Base-by-base conservation (phyloP, 2,329 filamentous ascomycete genomes). In the Septoria petroselini region DNA sequence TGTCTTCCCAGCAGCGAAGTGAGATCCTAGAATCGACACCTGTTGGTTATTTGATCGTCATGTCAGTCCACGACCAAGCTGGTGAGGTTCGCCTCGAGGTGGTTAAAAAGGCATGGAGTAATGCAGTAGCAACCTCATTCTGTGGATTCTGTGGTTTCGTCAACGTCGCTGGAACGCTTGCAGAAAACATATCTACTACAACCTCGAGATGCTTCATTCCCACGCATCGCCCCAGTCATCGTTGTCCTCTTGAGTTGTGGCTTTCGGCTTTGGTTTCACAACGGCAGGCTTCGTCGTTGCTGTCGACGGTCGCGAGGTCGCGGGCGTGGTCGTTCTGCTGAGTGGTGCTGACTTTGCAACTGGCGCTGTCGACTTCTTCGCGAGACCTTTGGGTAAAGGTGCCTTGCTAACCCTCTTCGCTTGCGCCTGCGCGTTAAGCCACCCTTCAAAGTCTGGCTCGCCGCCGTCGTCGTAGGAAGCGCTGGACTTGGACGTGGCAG, bases 391-490 rank as follows among this genome's bases (percentile, higher is more conserved):
- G 0, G 91, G 91, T 47, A 97, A 66, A 2, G 84, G 73, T 58
- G 87, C 93, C 60, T 77, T 78, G 1, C 48, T 66, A 44, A 51
- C 68, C 62, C 77, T 77, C 72, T 94, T 96, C 55, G 86, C 81
- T 55, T 84, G 79, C 4, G 86, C 82, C 66, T 96, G 89, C 9
- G 91, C 90, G 9, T 88, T 90, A 17, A 97, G 71, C 91, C 93
- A 97, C 4, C 90, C 91, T 4, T 90, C 91, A 69, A 98, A 97
- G 68, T 97, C 93, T 0, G 91, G 91, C 68, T 98, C 91, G 2
- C 85, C 84, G 19, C 86, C 83, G 60, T 95, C 90, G 52, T 91
- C 88, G 57, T 86, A 91, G 0, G 84, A 77, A 5, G 64, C 77
- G 33, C 39, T 60, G 12, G 59, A 25, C 27, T 30, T 48, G 39